phyloP scores from a whole-genome alignment of 2,329 filamentous ascomycete genomes.

The Leptographium procerum region DNA sequence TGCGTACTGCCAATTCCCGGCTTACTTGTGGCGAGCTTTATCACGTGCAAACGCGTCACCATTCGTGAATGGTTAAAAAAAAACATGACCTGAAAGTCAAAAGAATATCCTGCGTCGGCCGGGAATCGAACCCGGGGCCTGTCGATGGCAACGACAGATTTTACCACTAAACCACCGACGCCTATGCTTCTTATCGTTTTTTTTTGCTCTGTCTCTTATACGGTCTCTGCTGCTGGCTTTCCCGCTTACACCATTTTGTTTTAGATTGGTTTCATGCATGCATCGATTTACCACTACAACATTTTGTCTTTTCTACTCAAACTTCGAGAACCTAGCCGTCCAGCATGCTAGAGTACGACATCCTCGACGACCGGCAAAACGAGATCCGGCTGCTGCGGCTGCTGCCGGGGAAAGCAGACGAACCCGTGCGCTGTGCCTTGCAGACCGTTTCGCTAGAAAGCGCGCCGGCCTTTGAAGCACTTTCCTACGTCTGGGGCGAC shows the following conservation, averaged over 20 bases:
- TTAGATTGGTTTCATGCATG: no score
- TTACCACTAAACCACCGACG: not conserved
- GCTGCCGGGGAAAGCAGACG: not conserved
- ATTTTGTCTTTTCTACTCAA: no score
- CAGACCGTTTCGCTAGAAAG: not conserved
- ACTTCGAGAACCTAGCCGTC: no score
- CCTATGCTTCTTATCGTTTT: not conserved
- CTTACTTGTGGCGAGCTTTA: not conserved
- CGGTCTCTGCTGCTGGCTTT: not conserved
- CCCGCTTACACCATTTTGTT: no score
- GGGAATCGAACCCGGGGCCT: not conserved
- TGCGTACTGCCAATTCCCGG: no score
- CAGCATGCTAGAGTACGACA: not conserved
- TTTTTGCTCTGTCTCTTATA: not conserved
- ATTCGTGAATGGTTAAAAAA: not conserved
- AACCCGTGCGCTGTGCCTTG: not conserved
- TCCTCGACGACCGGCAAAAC: not conserved
- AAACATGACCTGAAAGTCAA: not conserved
- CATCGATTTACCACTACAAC: no score
- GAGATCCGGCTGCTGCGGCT: not conserved
- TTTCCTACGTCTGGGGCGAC: conserved; percentile 1
- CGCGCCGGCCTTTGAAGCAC: not conserved
- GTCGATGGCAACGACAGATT: not conserved
- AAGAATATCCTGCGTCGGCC: not conserved
- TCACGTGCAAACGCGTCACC: not conserved